Base-by-base conservation (phyloP, 2,329 filamentous ascomycete genomes). In the Xylariaceae sp. region DNA sequence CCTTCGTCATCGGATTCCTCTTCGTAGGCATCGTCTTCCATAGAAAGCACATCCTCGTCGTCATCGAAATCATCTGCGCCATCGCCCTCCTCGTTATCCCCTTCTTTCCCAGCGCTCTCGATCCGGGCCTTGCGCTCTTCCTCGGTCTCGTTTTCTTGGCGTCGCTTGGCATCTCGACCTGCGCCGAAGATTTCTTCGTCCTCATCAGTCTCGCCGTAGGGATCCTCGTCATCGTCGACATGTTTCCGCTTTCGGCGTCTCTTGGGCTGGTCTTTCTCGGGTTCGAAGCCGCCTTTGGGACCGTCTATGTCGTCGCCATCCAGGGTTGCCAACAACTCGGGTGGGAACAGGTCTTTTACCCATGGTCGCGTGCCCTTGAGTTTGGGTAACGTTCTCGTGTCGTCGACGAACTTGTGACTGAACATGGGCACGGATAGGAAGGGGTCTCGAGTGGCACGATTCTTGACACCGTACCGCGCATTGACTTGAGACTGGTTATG, bases 401-500 rank as follows among this genome's bases (percentile, higher is more conserved):
- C 67, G 47, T 70, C 69, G 27, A 71, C 65, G 57, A 81, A 80
- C 46, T 72, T 71, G 54, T 79, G 71, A 35, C 75, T 77, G 65
- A 79, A 81, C 48, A 74, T 75, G n/a, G 76, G 76, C 45, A 81
- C 72, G 33, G 74, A 69, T n/a, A 69, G 72, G 61, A 82, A 82
- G 17, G 78, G 76, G 59, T 82, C 77, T 40, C 76, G 56, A 11
- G 74, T 77, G 29, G 77, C 77, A 55, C 74, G 76, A 64, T 67
- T 79, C 60, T 72, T 73, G 55, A 75, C 64, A 49, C 71, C 75
- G 64, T 76, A 82, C 44, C 72, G 73, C 52, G 73, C 72, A 63
- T 81, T 81, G 58, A 74, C 65, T 63, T 82, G 78, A n/a, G 74
- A 70, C 56, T 79, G 77, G 54, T 76, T 76, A 63, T 82, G 81